Evolutionary conservation across 2,329 filamentous ascomycete species (phyloP).

Genomic region (Colletotrichum gigasporum): DNA sequence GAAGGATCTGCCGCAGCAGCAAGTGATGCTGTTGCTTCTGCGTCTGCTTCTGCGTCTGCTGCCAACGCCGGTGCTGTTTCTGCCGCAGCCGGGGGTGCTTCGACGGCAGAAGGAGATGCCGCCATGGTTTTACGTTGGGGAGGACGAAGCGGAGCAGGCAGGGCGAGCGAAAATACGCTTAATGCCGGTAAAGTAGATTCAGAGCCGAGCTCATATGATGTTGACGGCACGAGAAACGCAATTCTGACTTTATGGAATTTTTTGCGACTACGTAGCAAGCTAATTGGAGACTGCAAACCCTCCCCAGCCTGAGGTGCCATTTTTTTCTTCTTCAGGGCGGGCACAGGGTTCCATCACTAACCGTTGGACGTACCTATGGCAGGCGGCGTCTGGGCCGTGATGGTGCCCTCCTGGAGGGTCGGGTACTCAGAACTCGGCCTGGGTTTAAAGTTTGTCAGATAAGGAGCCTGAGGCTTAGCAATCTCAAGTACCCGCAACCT

Average conservation of each 20-base stretch:
- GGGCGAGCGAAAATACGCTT: neutral
- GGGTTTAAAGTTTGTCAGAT: conserved; percentile 1
- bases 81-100: neutral
- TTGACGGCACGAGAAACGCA: too few relatives aligned
- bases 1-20: neutral
- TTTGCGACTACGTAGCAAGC: too few relatives aligned
- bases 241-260: too few relatives aligned
- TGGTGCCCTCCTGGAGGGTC: neutral
- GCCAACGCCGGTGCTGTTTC: neutral
- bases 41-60: neutral
- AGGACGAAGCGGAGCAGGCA: neutral
- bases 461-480: conserved; percentile 1
- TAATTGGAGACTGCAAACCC: too few relatives aligned
- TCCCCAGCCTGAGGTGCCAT: neutral
- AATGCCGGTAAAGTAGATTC: too few relatives aligned
- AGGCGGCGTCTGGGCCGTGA: neutral
- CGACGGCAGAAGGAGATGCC: conserved; percentile 2
- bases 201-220: too few relatives aligned
- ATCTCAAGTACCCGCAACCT: neutral
- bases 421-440: neutral
- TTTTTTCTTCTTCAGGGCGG: too few relatives aligned
- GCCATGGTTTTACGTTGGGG: conserved; percentile 17
- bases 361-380: neutral
- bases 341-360: neutral
- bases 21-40: neutral